Evolutionary conservation across 352 stramenopile genomes (phyloP).

Genomic region (Phytophthora agathidicida): DNA sequence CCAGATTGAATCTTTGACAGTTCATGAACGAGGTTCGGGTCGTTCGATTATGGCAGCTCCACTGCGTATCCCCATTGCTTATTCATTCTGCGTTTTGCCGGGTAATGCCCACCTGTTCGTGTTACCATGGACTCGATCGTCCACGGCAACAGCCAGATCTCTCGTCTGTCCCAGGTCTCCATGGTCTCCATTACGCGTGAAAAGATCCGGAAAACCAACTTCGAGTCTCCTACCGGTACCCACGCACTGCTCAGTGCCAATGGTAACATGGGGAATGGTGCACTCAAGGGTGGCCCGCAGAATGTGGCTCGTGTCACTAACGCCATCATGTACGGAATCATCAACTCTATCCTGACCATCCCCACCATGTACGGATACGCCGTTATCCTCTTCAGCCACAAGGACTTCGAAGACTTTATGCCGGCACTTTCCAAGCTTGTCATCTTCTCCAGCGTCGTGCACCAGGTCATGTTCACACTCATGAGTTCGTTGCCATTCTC

Average conservation of each 20-base stretch:
- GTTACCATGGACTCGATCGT: conserved; percentile 4
- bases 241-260: conserved; percentile 31
- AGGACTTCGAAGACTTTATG: conserved; percentile 88
- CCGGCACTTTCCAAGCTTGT: conserved; percentile 95
- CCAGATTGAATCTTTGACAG: too few relatives aligned
- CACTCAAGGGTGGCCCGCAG: not conserved
- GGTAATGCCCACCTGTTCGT: not conserved
- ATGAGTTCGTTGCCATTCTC: conserved; percentile 95
- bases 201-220: conserved; percentile 13
- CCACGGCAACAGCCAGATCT: conserved; percentile 9
- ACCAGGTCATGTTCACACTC: conserved; percentile 90
- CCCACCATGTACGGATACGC: conserved; percentile 96
- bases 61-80: not conserved
- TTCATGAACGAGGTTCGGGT: not conserved
- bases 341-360: conserved; percentile 94
- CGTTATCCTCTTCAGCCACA: conserved; percentile 94
- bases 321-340: conserved; percentile 84
- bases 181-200: conserved; percentile 16
- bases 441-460: conserved; percentile 94
- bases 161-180: conserved; percentile 20
- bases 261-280: conserved; percentile 3
- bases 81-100: conserved; percentile 19
- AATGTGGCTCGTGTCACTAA: conserved; percentile 55
- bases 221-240: conserved; percentile 29
- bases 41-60: not conserved